Evolutionary conservation across 1,284 basidiomycete genomes (phyloP).

Genomic region (Ceratobasidium sp.): DNA sequence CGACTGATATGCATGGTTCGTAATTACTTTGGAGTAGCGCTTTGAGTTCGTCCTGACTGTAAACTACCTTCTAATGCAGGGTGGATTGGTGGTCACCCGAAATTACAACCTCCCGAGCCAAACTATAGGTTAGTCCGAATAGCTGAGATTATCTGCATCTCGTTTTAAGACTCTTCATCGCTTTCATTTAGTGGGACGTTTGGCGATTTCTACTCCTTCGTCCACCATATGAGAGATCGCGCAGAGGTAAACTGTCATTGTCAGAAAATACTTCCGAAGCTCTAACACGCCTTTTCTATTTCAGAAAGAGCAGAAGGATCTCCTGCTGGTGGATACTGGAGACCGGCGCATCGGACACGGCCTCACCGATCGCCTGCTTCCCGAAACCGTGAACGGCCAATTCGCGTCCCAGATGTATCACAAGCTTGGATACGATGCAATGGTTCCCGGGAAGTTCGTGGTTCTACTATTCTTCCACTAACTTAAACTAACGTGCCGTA

Average conservation of each 20-base stretch:
- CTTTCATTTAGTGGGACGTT: constrained; percentile 17
- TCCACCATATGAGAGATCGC: constrained; percentile 3
- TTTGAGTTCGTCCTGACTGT: neutral
- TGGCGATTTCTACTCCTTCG: constrained; percentile 28
- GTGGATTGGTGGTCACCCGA: constrained; percentile 21
- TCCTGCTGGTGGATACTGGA: constrained; percentile 19
- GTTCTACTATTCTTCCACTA: no score
- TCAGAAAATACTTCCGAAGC: neutral
- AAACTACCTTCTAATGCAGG: neutral
- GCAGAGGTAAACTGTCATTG: neutral
- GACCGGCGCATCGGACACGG: constrained; percentile 29
- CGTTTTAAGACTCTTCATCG: neutral
- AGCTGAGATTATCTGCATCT: no score
- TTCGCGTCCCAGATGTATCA: constrained; percentile 1
- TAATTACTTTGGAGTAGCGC: neutral
- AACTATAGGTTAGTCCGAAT: constrained; percentile 8
- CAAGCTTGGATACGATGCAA: neutral
- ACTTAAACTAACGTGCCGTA: neutral
- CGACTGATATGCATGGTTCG: constrained; percentile 30
- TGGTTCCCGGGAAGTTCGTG: constrained; percentile 25
- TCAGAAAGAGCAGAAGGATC: neutral
- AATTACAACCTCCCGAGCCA: constrained; percentile 2
- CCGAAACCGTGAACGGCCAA: constrained; percentile 15
- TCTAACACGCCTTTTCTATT: neutral
- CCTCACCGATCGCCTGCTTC: constrained; percentile 14